A percentile compares a stretch with the other conserved stretches of the same genome.
Evolutionary conservation across 441 rosid species (phyloP).

Genomic region (Arabidopsis lyrata): DNA sequence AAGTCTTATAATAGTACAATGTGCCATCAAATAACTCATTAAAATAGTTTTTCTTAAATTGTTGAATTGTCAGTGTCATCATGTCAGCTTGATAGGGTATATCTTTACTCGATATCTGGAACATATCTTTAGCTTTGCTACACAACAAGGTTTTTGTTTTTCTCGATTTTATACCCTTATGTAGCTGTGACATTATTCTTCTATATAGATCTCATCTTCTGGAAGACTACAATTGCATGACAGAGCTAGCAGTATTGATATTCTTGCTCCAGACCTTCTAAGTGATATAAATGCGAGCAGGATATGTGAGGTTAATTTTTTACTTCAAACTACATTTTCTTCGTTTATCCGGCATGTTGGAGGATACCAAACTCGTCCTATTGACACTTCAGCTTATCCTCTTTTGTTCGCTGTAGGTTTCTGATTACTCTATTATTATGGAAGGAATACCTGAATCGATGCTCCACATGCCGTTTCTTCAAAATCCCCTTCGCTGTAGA

Average conservation of each 20-base stretch:
- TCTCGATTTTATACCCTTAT: slow-evolving; percentile 16
- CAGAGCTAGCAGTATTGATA: slow-evolving; percentile 74
- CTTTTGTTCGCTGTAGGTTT: slow-evolving; percentile 59
- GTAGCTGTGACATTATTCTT: slow-evolving; percentile 40
- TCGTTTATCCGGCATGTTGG: slow-evolving; percentile 33
- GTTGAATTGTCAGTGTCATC: slow-evolving; percentile 21
- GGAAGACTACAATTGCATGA: slow-evolving; percentile 89
- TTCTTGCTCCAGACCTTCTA: slow-evolving; percentile 69
- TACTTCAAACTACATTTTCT: slow-evolving; percentile 31
- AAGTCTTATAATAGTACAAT: slow-evolving; percentile 11
- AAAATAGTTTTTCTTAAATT: background rate
- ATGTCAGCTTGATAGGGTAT: slow-evolving; percentile 13
- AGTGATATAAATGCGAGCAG: slow-evolving; percentile 55
- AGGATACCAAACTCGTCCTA: slow-evolving; percentile 22
- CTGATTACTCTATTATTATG: slow-evolving; percentile 59
- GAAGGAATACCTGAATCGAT: slow-evolving; percentile 64
- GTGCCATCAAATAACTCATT: slow-evolving; percentile 8
- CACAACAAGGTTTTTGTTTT: slow-evolving; percentile 9
- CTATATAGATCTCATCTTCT: slow-evolving; percentile 63
- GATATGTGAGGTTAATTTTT: slow-evolving; percentile 67
- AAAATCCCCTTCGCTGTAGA: slow-evolving; percentile 55
- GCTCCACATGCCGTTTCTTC: slow-evolving; percentile 46
- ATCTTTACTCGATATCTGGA: slow-evolving; percentile 22
- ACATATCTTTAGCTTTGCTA: slow-evolving; percentile 11
- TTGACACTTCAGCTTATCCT: slow-evolving; percentile 28